A percentile compares a stretch with the other conserved stretches of the same genome.
Conservation (phyloP, 805 yeast genomes). For the Blastobotrys americana region DNA sequence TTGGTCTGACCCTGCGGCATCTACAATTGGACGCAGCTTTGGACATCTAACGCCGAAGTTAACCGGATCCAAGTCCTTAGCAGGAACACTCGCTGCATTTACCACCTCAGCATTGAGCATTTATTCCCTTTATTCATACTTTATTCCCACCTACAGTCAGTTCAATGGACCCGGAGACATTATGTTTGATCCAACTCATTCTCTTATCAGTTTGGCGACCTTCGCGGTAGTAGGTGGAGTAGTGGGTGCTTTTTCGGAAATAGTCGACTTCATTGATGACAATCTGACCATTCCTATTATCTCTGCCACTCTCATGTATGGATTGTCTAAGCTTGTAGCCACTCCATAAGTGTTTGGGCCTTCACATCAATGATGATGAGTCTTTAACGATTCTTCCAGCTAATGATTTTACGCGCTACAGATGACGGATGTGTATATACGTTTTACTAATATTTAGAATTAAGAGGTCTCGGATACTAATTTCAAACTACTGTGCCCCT, state of each 20-base stretch:
- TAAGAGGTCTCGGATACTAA: too few relatives aligned
- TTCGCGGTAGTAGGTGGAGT: slow-evolving; percentile 64
- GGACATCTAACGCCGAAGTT: slow-evolving; percentile 81
- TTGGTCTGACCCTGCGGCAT: slow-evolving; percentile 98
- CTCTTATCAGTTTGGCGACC: slow-evolving; percentile 45
- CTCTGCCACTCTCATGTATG: slow-evolving; percentile 58
- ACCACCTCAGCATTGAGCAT: slow-evolving; percentile 61
- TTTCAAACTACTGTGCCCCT: too few relatives aligned
- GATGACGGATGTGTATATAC: too few relatives aligned
- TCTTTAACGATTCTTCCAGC: too few relatives aligned
- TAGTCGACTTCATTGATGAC: slow-evolving; percentile 80
- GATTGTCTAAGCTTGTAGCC: slow-evolving; percentile 33
- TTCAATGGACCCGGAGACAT: slow-evolving; percentile 48
- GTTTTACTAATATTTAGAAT: too few relatives aligned
- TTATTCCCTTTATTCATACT: slow-evolving; percentile 60
- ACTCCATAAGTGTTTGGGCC: too few relatives aligned
- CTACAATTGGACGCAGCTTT: slow-evolving; percentile 80
- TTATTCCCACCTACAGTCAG: slow-evolving; percentile 55
- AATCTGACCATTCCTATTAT: slow-evolving; percentile 90
- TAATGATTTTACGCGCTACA: too few relatives aligned
- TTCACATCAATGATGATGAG: too few relatives aligned
- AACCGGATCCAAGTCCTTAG: slow-evolving; percentile 69
- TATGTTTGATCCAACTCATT: slow-evolving; percentile 57
- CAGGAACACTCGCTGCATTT: slow-evolving; percentile 88
- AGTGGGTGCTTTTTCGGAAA: slow-evolving; percentile 82